A percentile compares a stretch with the other conserved stretches of the same genome.
phyloP scores from a whole-genome alignment of 306 rosid species.

The Parietaria judaica region DNA sequence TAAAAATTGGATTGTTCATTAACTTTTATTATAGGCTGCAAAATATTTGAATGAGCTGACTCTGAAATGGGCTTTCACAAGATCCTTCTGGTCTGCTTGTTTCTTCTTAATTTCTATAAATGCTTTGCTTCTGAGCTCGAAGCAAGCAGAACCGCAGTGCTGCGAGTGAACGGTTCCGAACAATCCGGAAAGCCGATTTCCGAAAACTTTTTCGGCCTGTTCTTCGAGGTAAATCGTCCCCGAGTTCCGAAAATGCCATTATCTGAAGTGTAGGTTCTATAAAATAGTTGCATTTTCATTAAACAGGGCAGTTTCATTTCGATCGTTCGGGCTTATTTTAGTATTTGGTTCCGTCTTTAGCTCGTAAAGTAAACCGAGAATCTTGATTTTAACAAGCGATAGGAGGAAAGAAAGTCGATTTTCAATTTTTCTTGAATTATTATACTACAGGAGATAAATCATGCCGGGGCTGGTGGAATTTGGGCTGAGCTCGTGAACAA shows the following conservation, averaged over 20 bases:
- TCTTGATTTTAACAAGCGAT: too few species aligned
- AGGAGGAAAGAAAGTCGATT: too few species aligned
- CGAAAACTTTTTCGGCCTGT: slow-evolving; percentile 61
- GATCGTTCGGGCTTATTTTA: neutral
- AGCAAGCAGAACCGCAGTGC: slow-evolving; percentile 30
- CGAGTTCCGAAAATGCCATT: neutral
- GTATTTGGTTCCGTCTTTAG: neutral
- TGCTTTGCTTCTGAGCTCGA: slow-evolving; percentile 34
- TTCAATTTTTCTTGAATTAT: neutral
- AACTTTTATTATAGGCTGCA: slow-evolving; percentile 20
- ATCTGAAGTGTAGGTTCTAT: too few species aligned
- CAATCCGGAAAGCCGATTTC: slow-evolving; percentile 43
- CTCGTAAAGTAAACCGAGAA: too few species aligned
- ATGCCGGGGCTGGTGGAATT: slow-evolving; percentile 79
- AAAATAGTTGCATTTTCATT: too few species aligned
- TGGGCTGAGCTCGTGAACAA: slow-evolving; percentile 76
- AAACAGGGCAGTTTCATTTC: too few species aligned
- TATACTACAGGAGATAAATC: slow-evolving; percentile 63
- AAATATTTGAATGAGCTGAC: slow-evolving; percentile 38
- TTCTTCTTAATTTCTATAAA: slow-evolving; percentile 27
- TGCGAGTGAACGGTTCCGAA: slow-evolving; percentile 58
- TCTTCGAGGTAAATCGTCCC: slow-evolving; percentile 58
- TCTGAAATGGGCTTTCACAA: slow-evolving; percentile 44
- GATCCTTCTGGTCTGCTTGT: slow-evolving; percentile 33
- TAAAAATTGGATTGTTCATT: slow-evolving; percentile 4